Conservation (phyloP, 306 rosid genomes). For the Dalbergia cochinchinensis region DNA sequence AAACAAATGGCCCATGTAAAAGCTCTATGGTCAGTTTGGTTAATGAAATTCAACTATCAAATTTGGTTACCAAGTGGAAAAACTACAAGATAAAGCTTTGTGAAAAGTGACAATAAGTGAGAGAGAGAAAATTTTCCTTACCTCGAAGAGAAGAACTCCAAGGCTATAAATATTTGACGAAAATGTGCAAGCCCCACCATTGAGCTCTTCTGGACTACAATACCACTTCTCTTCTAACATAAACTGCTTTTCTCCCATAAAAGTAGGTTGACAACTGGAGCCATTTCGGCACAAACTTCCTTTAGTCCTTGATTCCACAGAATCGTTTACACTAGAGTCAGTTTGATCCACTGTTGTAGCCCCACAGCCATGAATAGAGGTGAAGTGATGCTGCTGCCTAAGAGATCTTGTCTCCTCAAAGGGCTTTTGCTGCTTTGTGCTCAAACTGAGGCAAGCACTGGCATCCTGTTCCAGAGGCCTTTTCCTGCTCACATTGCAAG, state of each 20-base stretch:
- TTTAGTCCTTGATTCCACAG: constrained; percentile 37
- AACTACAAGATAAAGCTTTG: not conserved
- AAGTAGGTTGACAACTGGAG: constrained; percentile 36
- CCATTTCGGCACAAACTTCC: constrained; percentile 37
- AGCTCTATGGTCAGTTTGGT: not conserved
- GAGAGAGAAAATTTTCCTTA: constrained; percentile 33
- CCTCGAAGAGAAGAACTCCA: constrained; percentile 84
- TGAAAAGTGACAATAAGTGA: constrained; percentile 7
- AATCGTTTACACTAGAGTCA: constrained; percentile 31
- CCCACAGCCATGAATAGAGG: constrained; percentile 28
- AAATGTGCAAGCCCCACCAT: constrained; percentile 51
- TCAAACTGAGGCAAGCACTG: constrained; percentile 40
- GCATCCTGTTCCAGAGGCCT: constrained; percentile 52
- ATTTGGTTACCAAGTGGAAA: constrained; percentile 22
- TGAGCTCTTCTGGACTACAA: constrained; percentile 66
- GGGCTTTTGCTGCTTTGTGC: constrained; percentile 53
- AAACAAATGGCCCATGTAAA: not conserved
- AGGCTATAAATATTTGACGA: constrained; percentile 75
- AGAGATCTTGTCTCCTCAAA: constrained; percentile 48
- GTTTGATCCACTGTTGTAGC: constrained; percentile 30
- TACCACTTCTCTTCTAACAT: constrained; percentile 71
- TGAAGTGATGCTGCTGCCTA: constrained; percentile 39
- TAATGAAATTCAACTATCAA: constrained; percentile 10
- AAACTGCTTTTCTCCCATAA: constrained; percentile 43
- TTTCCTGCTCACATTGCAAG: constrained; percentile 46